phyloP scores from a whole-genome alignment of 1,284 basidiomycete species.

The Ceraceosorus guamensis region DNA sequence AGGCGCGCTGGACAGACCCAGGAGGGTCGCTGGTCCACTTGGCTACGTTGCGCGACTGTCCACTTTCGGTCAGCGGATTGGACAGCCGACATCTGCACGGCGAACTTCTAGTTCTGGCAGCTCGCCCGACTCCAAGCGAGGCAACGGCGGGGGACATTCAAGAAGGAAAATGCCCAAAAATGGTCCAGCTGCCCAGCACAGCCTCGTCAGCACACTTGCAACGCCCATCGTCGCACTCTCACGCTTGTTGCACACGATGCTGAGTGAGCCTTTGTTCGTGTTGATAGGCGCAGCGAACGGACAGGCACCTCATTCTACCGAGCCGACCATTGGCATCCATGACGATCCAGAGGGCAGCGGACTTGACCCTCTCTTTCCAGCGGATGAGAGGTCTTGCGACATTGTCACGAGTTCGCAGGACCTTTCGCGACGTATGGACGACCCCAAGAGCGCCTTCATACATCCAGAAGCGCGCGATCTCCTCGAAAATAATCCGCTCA shows the following conservation, averaged over 20 bases:
- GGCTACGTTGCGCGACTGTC: constrained; percentile 43
- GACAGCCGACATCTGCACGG: constrained; percentile 36
- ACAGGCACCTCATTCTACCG: not conserved
- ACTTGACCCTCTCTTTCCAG: constrained; percentile 30
- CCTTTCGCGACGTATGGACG: constrained; percentile 21
- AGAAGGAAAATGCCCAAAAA: constrained; percentile 1
- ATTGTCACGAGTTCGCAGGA: constrained; percentile 19
- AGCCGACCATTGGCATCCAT: not conserved
- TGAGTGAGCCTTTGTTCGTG: not conserved
- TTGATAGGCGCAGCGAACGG: not conserved
- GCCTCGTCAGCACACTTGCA: constrained; percentile 4
- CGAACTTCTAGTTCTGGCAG: constrained; percentile 10
- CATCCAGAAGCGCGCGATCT: constrained; percentile 3
- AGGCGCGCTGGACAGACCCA: constrained; percentile 32
- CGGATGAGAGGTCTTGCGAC: constrained; percentile 24
- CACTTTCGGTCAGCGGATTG: too few relatives aligned
- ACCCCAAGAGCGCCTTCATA: constrained; percentile 1
- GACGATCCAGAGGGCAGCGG: constrained; percentile 1
- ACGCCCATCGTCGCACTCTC: not conserved
- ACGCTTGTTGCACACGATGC: not conserved
- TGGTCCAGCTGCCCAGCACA: not conserved
- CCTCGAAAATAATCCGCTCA: constrained; percentile 27
- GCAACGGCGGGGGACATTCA: not conserved
- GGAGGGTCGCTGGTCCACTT: constrained; percentile 35
- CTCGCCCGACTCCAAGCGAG: not conserved